Percentiles rank a stretch among this genome's conserved stretches.
Conservation (phyloP, 1,284 basidiomycete species). For the Moesziomyces sp. region DNA sequence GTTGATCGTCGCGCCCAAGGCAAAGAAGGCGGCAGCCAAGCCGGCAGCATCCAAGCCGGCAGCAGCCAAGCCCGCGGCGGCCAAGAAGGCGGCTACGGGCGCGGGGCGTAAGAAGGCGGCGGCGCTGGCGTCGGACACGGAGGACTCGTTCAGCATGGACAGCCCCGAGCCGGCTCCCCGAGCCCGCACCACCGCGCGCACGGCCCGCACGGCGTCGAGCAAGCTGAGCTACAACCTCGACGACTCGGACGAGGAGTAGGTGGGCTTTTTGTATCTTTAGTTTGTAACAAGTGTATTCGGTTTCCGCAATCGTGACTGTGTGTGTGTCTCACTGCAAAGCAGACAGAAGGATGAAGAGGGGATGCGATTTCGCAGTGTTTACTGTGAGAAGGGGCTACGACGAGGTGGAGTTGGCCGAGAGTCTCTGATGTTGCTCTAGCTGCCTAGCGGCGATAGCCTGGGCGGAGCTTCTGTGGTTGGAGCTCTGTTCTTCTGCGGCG, state of each 20-base stretch:
- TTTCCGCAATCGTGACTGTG: too few relatives aligned
- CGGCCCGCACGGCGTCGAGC: constrained; percentile 22
- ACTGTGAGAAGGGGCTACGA: background rate
- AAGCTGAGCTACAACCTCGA: constrained; percentile 44
- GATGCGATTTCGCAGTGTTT: background rate
- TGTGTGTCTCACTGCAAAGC: too few relatives aligned
- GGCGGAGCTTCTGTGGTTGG: constrained; percentile 24
- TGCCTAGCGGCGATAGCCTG: background rate
- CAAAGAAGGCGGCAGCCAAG: constrained; percentile 27
- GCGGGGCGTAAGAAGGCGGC: constrained; percentile 31
- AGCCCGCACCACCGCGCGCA: constrained; percentile 19
- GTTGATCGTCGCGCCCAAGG: constrained; percentile 25
- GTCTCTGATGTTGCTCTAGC: background rate
- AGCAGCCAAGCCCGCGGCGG: constrained; percentile 14
- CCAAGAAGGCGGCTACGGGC: constrained; percentile 26
- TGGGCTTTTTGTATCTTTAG: background rate
- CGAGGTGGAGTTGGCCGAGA: background rate
- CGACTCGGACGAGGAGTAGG: constrained; percentile 34
- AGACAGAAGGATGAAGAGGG: background rate
- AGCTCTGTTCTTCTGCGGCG: constrained; percentile 41
- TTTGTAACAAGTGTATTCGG: background rate
- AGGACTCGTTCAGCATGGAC: constrained; percentile 45
- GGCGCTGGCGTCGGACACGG: constrained; percentile 22
- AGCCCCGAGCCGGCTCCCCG: constrained; percentile 24
- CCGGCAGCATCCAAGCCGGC: constrained; percentile 19